Percentiles rank a stretch among this genome's conserved stretches.
Conservation (phyloP, 192 early-diverging fungal species). For the Gaertneriomyces semiglobifer region DNA sequence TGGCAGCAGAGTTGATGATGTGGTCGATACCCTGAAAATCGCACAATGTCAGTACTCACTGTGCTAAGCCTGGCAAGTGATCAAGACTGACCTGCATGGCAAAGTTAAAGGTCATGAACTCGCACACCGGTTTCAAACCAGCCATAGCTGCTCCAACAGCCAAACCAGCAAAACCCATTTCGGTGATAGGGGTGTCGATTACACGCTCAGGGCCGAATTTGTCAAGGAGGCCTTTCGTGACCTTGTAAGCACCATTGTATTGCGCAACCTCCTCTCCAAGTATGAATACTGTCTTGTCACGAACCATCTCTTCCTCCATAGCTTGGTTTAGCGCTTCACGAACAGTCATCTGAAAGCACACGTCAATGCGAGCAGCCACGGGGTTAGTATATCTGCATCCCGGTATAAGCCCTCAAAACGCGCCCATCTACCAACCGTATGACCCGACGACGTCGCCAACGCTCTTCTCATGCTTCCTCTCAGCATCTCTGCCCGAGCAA, state of each 20-base stretch:
- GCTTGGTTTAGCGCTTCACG: constrained; percentile 97
- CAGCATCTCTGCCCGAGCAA: not conserved
- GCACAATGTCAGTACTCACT: too few relatives aligned
- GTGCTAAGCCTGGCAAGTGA: too few relatives aligned
- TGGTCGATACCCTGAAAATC: constrained; percentile 85
- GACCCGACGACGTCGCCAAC: not conserved
- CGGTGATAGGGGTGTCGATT: constrained; percentile 98
- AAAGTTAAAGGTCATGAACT: constrained; percentile 99
- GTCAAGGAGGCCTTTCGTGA: constrained; percentile 93
- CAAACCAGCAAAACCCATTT: constrained; percentile 95
- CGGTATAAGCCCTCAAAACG: not conserved
- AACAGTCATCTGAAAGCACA: constrained; percentile 60
- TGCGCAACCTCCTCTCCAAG: constrained; percentile 98
- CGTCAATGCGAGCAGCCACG: not conserved
- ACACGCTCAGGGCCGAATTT: constrained; percentile 97
- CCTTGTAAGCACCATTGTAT: constrained; percentile 99
- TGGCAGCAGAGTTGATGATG: constrained; percentile 98
- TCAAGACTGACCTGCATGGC: constrained; percentile 82
- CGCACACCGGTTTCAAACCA: constrained; percentile 94
- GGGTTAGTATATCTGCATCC: not conserved
- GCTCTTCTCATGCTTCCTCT: not conserved
- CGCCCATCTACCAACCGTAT: not conserved
- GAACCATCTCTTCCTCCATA: constrained; percentile 93
- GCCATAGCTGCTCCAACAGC: constrained; percentile 91
- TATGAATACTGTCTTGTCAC: constrained; percentile 86